Conservation (phyloP, 768 basidiomycete genomes). For the Kwoniella sp. region DNA sequence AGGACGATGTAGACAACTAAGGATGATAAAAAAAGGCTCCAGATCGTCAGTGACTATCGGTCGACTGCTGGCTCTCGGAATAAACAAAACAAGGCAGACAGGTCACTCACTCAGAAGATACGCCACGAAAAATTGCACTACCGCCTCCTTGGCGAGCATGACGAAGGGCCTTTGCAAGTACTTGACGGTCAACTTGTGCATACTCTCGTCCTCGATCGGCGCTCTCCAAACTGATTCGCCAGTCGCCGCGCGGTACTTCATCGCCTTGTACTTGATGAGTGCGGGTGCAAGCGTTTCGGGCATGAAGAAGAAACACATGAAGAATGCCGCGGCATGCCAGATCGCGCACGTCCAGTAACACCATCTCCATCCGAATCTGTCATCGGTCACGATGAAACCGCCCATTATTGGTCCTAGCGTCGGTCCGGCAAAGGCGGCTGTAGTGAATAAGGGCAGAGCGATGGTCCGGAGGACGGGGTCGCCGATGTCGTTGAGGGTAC, state of each 20-base stretch:
- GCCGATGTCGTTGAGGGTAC: constrained; percentile 37
- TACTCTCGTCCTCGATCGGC: constrained; percentile 31
- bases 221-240: constrained; percentile 34
- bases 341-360: constrained; percentile 36
- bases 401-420: constrained; percentile 35
- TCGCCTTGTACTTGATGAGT: constrained; percentile 36
- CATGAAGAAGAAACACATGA: constrained; percentile 30
- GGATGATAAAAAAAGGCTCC: background rate
- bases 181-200: constrained; percentile 27
- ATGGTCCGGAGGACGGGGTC: constrained; percentile 24
- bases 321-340: constrained; percentile 28
- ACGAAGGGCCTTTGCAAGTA: constrained; percentile 31
- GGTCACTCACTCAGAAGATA: constrained; percentile 31
- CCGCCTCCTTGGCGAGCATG: constrained; percentile 33
- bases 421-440: constrained; percentile 34
- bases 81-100: background rate
- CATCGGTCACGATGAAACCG: constrained; percentile 18
- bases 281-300: constrained; percentile 31
- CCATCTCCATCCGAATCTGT: constrained; percentile 32
- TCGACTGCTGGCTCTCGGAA: too few species aligned
- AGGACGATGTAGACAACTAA: constrained; percentile 35
- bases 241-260: constrained; percentile 16
- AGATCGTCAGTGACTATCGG: too few species aligned
- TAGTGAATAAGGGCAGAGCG: constrained; percentile 31
- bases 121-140: constrained; percentile 32